Base-by-base conservation (phyloP, 768 basidiomycete genomes). In the Suillus sp. region DNA sequence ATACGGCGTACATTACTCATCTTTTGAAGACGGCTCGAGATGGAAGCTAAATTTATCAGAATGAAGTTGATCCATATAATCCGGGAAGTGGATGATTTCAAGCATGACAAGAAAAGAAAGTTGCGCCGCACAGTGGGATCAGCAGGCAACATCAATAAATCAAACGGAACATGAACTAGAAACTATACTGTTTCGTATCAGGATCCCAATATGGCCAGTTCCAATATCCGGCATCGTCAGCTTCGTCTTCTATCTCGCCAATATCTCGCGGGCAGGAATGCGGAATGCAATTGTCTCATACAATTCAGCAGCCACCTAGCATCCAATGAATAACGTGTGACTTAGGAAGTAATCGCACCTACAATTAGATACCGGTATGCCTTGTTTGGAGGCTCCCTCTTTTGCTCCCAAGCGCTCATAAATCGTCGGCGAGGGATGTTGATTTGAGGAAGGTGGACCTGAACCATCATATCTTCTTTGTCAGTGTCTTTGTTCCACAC, bases 201-300 rank as follows among this genome's bases (percentile, higher is more conserved):
- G 92, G 88, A 74, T 99, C 97, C 97, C 96, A 99, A 72, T 98
- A 93, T 45, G 96, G 96, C 97, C 97, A 99, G 70, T 93, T 93
- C 91, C 92, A 95, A 68, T 89, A 92, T 18, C 90, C 89, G 34
- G 90, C 91, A 69, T 96, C 94, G 64, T 94, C 90, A 53, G 92
- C 86, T 71, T 95, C 94, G 70, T 96, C 94, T 77, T 99, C 96
- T 65, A 99, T 96, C 77, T 99, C 96, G 58, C 93, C 87, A 30
- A 97, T 65, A 99, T 96, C 77, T 99, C 96, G 58, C 93, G 87
- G 30, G 97, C 92, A 53, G 96, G 97, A 71, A 99, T 95, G 20
- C 96, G 93, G 83, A 99, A 99, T n/a, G 95, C 94, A 68, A 99
- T 95, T 4, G 96, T 98, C 78, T 99, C 97, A 73, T 99, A 99